Percentiles rank a stretch among this genome's conserved stretches.
Evolutionary conservation across 805 yeast genomes (phyloP).

Genomic region (Kazachstania africana): DNA sequence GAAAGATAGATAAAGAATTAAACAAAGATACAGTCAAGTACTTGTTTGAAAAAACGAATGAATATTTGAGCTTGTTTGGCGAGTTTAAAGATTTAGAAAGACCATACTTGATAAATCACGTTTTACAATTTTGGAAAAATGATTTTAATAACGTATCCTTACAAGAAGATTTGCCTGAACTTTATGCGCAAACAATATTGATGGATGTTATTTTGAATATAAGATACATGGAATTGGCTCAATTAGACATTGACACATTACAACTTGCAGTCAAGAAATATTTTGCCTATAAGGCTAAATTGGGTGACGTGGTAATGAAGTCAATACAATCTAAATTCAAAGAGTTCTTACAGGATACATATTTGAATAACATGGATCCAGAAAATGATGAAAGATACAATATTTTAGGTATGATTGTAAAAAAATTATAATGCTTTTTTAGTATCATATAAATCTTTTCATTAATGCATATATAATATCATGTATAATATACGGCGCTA

Average conservation of each 20-base stretch:
- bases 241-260: constrained; percentile 40
- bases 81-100: constrained; percentile 60
- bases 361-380: constrained; percentile 17
- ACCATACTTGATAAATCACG: constrained; percentile 51
- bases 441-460: neutral
- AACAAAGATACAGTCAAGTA: constrained; percentile 17
- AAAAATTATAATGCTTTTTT: constrained; percentile 14
- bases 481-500: too few relatives aligned
- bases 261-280: constrained; percentile 64
- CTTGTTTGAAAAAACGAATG: constrained; percentile 32
- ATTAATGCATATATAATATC: too few relatives aligned
- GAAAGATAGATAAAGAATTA: constrained; percentile 26
- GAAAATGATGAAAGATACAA: constrained; percentile 20
- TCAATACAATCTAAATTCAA: constrained; percentile 28
- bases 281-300: constrained; percentile 43
- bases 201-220: constrained; percentile 58
- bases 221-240: constrained; percentile 35
- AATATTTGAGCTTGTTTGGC: constrained; percentile 50
- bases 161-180: constrained; percentile 19
- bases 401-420: constrained; percentile 24
- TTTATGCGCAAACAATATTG: constrained; percentile 30
- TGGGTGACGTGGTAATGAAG: constrained; percentile 24
- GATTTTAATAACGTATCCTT: constrained; percentile 27
- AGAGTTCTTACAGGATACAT: constrained; percentile 24
- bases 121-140: constrained; percentile 40